A percentile compares a stretch with the other conserved stretches of the same genome.
phyloP scores from a whole-genome alignment of 148 eudicot species.

The Fallopia convolvulus region DNA sequence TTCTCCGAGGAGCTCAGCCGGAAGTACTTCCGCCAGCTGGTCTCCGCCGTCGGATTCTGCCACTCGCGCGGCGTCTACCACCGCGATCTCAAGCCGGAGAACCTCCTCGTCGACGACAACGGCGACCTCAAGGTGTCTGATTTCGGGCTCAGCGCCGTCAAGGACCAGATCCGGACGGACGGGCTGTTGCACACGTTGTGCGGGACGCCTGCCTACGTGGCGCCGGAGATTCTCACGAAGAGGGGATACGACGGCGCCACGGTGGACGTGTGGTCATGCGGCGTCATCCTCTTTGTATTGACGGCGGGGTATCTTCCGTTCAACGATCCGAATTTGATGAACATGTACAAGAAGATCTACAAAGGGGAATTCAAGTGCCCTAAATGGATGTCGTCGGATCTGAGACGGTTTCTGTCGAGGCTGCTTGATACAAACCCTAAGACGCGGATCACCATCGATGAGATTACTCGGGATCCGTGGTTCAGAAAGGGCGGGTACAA shows the following conservation, averaged over 20 bases:
- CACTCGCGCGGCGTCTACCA: constrained; percentile 65
- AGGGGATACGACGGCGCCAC: constrained; percentile 76
- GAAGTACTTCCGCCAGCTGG: constrained; percentile 55
- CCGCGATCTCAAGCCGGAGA: constrained; percentile 66
- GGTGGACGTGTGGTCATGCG: constrained; percentile 68
- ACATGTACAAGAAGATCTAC: constrained; percentile 64
- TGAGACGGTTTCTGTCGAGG: constrained; percentile 34
- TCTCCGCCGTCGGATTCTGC: constrained; percentile 58
- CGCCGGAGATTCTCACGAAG: constrained; percentile 63
- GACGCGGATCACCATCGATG: constrained; percentile 48
- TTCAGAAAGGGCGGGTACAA: constrained; percentile 33
- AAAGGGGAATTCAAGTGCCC: constrained; percentile 60
- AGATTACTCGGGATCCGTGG: constrained; percentile 57
- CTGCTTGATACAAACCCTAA: constrained; percentile 55
- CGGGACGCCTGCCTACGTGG: constrained; percentile 88
- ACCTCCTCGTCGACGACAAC: constrained; percentile 55
- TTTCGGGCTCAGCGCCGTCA: constrained; percentile 56
- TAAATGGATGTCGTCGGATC: constrained; percentile 50
- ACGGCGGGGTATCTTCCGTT: constrained; percentile 65
- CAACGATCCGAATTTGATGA: constrained; percentile 69
- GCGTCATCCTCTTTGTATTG: constrained; percentile 52
- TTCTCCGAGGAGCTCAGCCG: constrained; percentile 66
- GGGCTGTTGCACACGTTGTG: constrained; percentile 51
- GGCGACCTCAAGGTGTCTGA: constrained; percentile 55
- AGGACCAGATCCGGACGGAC: constrained; percentile 31